Percentiles rank a stretch among this genome's conserved stretches.
Evolutionary conservation across 495 filamentous ascomycete genomes (phyloP).

Genomic region (Wilcoxina mikolae): DNA sequence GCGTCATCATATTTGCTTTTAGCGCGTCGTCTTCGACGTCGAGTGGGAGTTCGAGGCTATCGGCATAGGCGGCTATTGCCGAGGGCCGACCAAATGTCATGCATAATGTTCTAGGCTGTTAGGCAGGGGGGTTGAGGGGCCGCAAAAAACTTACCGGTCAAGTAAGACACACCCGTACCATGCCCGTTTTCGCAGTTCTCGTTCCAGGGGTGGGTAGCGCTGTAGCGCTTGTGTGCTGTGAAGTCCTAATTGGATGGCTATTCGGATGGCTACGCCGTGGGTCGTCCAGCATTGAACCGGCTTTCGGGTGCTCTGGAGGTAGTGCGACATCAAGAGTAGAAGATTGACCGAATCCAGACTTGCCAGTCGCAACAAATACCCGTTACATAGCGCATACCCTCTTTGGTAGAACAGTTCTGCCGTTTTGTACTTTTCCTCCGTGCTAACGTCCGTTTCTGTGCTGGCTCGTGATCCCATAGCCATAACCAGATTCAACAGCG

Average conservation of each 20-base stretch:
- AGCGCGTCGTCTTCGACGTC: constrained; percentile 25
- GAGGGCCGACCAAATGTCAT: constrained; percentile 37
- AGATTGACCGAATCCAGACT: constrained; percentile 33
- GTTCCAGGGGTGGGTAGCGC: constrained; percentile 29
- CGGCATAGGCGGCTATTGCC: constrained; percentile 32
- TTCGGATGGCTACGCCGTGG: constrained; percentile 33
- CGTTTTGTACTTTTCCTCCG: constrained; percentile 27
- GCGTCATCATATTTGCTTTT: constrained; percentile 8
- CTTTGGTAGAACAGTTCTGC: constrained; percentile 34
- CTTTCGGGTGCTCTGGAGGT: constrained; percentile 35
- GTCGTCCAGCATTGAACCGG: constrained; percentile 35
- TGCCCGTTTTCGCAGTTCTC: constrained; percentile 33
- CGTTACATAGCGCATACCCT: constrained; percentile 26
- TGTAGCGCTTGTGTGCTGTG: constrained; percentile 31
- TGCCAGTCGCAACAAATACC: constrained; percentile 29
- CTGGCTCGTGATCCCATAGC: constrained; percentile 26
- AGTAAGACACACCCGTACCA: constrained; percentile 37
- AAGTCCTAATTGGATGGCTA: constrained; percentile 33
- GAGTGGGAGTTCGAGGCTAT: constrained; percentile 31
- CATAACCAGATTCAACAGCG: constrained; percentile 27
- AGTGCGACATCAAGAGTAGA: constrained; percentile 33
- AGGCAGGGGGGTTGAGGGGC: too few relatives aligned
- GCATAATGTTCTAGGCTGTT: constrained; percentile 33
- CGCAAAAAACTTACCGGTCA: constrained; percentile 29
- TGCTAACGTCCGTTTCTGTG: constrained; percentile 20